Percentiles rank a stretch among this genome's conserved stretches.
phyloP scores from a whole-genome alignment of 2,329 filamentous ascomycete species.

The Xylaria sp. region DNA sequence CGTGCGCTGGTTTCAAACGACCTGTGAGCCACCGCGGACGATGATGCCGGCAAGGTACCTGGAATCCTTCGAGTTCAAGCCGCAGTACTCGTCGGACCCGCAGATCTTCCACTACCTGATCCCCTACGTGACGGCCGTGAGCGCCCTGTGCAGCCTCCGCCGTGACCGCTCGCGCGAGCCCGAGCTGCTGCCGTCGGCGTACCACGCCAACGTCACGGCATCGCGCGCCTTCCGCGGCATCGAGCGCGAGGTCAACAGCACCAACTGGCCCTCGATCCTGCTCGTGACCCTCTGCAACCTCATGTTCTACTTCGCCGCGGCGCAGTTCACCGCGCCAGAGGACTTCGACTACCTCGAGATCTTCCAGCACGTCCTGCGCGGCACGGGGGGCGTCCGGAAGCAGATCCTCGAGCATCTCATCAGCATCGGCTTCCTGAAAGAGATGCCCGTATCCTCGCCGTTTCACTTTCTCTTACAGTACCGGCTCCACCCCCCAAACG shows the following conservation, averaged over 20 bases:
- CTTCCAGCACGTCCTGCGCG: conserved; percentile 9
- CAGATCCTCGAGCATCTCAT: neutral
- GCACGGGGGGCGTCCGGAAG: neutral
- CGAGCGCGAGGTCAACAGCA: neutral
- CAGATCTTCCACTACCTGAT: conserved; percentile 4
- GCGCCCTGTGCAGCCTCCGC: neutral
- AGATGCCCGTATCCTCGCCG: neutral
- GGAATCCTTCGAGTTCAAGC: neutral
- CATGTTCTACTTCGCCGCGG: conserved; percentile 9
- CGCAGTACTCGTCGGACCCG: neutral
- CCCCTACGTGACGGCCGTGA: conserved; percentile 1
- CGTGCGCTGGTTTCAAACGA: neutral
- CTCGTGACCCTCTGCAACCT: conserved; percentile 10
- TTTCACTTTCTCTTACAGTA: neutral
- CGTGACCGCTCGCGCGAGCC: neutral
- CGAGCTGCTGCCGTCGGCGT: neutral
- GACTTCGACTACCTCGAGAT: conserved; percentile 16
- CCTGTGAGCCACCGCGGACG: neutral
- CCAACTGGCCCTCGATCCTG: conserved; percentile 8
- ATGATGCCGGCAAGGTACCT: neutral
- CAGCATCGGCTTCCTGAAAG: neutral
- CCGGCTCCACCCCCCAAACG: too few species aligned
- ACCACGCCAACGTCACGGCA: neutral
- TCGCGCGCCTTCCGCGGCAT: neutral
- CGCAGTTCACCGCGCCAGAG: neutral